Conservation (phyloP, 768 basidiomycete species). For the Auricularia cornea region DNA sequence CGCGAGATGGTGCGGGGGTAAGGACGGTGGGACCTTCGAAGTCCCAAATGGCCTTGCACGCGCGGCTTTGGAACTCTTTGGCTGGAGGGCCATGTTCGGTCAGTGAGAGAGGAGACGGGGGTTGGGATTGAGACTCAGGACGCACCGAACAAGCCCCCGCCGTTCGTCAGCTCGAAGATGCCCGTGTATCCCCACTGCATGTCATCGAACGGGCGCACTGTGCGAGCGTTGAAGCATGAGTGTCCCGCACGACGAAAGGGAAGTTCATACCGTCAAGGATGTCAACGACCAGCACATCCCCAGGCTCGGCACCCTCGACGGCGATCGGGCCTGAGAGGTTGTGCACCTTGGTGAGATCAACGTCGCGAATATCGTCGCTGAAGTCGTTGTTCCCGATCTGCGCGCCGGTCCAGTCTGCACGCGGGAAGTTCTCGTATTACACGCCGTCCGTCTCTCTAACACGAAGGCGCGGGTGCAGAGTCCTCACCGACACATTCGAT, state of each 20-base stretch:
- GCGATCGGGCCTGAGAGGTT: slow-evolving; percentile 71
- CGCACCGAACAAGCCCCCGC: slow-evolving; percentile 61
- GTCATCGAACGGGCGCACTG: slow-evolving; percentile 59
- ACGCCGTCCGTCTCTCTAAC: neutral
- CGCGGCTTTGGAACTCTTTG: slow-evolving; percentile 58
- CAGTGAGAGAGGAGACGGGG: neutral
- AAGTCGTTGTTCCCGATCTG: slow-evolving; percentile 72
- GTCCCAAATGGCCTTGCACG: slow-evolving; percentile 77
- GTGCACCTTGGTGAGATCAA: slow-evolving; percentile 59
- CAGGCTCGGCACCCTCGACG: slow-evolving; percentile 68
- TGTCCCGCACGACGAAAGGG: no score
- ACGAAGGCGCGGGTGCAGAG: neutral
- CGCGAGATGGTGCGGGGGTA: neutral
- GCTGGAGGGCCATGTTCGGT: slow-evolving; percentile 35
- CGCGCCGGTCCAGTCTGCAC: slow-evolving; percentile 66
- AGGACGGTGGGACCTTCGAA: slow-evolving; percentile 39
- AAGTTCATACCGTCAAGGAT: slow-evolving; percentile 59
- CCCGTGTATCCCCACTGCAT: slow-evolving; percentile 85
- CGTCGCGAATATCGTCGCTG: slow-evolving; percentile 58
- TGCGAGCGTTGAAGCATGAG: no score
- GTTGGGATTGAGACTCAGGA: neutral
- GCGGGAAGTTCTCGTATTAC: neutral
- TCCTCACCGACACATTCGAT: slow-evolving; percentile 56
- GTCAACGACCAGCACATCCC: slow-evolving; percentile 72
- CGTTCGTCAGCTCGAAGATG: slow-evolving; percentile 66